Evolutionary conservation across 2,329 filamentous ascomycete species (phyloP).

Genomic region (Phyllosticta citrichinensis): DNA sequence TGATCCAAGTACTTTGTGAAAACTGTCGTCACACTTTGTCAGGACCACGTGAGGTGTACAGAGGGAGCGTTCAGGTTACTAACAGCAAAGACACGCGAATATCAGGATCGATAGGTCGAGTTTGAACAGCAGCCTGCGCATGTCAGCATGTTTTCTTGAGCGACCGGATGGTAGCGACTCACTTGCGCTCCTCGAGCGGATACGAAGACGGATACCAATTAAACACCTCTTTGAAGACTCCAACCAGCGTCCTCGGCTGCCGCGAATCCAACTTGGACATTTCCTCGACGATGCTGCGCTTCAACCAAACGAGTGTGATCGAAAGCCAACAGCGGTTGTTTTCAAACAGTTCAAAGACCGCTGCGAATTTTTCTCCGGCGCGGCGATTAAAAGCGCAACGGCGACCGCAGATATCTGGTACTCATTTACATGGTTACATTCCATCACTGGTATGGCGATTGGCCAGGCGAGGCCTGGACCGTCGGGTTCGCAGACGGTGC

Average conservation of each 20-base stretch:
- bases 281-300: not conserved
- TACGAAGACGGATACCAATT: conserved; percentile 29
- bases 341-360: not conserved
- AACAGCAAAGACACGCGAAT: conserved; percentile 30
- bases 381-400: not conserved
- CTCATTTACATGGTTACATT: not conserved
- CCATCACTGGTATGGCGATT: not conserved
- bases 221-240: conserved; percentile 12
- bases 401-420: not conserved
- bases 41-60: not conserved
- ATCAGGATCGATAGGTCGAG: conserved; percentile 27
- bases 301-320: not conserved
- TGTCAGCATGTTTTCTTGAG: conserved; percentile 11
- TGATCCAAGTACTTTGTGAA: conserved; percentile 28
- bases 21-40: conserved; percentile 14
- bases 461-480: not conserved
- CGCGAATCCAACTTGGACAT: not conserved
- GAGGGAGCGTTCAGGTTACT: conserved; percentile 3
- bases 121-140: conserved; percentile 22
- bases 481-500: not conserved
- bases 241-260: conserved; percentile 1
- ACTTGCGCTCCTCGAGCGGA: conserved; percentile 23
- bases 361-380: not conserved
- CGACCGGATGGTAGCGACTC: conserved; percentile 16
- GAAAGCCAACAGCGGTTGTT: not conserved